Conservation (phyloP, 108 stramenopile genomes). For the Stephanodiscus minutulus region DNA sequence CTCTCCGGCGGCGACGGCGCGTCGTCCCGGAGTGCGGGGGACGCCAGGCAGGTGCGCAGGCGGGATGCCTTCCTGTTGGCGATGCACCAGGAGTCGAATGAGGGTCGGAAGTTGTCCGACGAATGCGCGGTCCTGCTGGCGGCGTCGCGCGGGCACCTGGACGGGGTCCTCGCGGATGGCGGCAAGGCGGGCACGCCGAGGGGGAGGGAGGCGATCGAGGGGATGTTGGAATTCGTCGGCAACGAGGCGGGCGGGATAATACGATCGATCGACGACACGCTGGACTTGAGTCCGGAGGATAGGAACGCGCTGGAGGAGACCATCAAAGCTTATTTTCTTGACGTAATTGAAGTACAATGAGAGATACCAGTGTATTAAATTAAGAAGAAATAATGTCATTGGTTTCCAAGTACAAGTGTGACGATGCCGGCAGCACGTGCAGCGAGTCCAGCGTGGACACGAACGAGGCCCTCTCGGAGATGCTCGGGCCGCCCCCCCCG, state of each 20-base stretch:
- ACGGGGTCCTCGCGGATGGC: constrained; percentile 59
- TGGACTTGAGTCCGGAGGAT: constrained; percentile 61
- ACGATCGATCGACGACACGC: constrained; percentile 62
- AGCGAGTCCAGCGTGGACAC: constrained; percentile 14
- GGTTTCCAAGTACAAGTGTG: constrained; percentile 24
- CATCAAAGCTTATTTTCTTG: constrained; percentile 57
- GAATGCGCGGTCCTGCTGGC: constrained; percentile 74
- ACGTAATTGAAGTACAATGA: not conserved
- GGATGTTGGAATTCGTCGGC: constrained; percentile 61
- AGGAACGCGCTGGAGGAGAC: constrained; percentile 50
- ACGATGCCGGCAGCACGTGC: constrained; percentile 22
- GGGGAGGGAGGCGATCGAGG: constrained; percentile 55
- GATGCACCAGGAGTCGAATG: constrained; percentile 75
- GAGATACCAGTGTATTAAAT: constrained; percentile 14
- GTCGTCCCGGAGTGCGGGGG: not conserved
- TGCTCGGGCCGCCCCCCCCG: constrained; percentile 5
- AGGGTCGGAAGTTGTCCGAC: constrained; percentile 63
- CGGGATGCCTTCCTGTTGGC: constrained; percentile 75
- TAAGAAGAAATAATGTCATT: constrained; percentile 53
- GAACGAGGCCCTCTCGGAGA: constrained; percentile 9
- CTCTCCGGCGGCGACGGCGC: constrained; percentile 24
- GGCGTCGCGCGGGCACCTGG: constrained; percentile 73
- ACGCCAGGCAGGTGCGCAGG: constrained; percentile 60
- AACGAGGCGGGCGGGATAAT: constrained; percentile 45
- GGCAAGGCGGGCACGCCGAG: constrained; percentile 57